phyloP scores from a whole-genome alignment of 495 filamentous ascomycete species.

The Penicillium nucicola region DNA sequence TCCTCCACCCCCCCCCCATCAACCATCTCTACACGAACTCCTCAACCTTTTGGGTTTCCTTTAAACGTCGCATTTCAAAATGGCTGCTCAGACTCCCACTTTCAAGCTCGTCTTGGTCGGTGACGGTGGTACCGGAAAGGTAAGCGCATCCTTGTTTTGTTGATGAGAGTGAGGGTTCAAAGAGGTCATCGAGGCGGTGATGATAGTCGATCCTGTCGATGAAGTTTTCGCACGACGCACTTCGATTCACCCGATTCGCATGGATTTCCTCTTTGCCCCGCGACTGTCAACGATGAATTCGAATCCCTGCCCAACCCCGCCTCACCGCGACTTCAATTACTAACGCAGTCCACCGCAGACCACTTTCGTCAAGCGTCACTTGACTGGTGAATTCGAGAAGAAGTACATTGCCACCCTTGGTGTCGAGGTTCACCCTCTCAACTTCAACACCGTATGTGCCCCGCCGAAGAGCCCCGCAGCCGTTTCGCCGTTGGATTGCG shows the following conservation, averaged over 20 bases:
- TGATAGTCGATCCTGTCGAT: constrained; percentile 2
- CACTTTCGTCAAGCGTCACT: constrained; percentile 99
- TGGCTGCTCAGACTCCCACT: constrained; percentile 70
- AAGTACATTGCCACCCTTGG: constrained; percentile 99
- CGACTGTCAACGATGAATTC: constrained; percentile 30
- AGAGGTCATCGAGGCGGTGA: neutral
- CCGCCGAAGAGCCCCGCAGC: constrained; percentile 30
- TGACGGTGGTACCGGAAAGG: constrained; percentile 99
- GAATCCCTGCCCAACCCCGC: constrained; percentile 27
- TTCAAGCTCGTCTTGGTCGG: constrained; percentile 99
- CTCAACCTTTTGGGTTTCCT: constrained; percentile 1
- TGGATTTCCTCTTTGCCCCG: constrained; percentile 19
- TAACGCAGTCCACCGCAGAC: constrained; percentile 61
- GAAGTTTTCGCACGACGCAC: neutral
- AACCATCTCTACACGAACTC: constrained; percentile 2
- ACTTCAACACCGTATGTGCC: constrained; percentile 87
- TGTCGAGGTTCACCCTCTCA: constrained; percentile 97
- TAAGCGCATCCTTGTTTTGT: constrained; percentile 41
- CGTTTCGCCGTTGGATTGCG: constrained; percentile 8
- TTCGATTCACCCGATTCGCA: constrained; percentile 3
- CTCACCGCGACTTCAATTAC: constrained; percentile 20
- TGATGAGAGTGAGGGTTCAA: neutral
- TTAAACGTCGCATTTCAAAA: constrained; percentile 36
- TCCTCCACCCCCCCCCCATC: constrained; percentile 19
- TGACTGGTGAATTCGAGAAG: constrained; percentile 99